Evolutionary conservation across 768 basidiomycete species (phyloP).

Genomic region (Serendipita sp.): DNA sequence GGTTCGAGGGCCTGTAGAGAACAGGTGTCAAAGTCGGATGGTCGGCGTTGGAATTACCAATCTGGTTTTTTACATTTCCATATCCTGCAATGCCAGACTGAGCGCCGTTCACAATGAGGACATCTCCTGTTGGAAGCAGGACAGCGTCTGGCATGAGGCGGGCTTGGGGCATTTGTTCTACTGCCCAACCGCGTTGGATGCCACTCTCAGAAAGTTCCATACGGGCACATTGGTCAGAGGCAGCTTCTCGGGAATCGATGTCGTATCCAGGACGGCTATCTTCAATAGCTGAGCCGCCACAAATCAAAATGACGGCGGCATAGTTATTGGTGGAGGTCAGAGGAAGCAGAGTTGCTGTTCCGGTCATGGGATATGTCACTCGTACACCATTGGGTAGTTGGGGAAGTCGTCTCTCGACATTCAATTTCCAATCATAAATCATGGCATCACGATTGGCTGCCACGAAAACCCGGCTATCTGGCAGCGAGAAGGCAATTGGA

Average conservation of each 20-base stretch:
- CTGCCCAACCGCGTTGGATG: conserved; percentile 52
- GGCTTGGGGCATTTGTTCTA: conserved; percentile 57
- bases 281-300: conserved; percentile 55
- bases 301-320: conserved; percentile 52
- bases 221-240: conserved; percentile 57
- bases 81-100: conserved; percentile 61
- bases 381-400: conserved; percentile 60
- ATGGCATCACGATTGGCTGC: conserved; percentile 66
- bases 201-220: conserved; percentile 48
- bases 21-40: conserved; percentile 51
- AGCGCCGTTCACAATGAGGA: conserved; percentile 65
- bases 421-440: conserved; percentile 58
- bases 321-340: conserved; percentile 46
- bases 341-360: conserved; percentile 56
- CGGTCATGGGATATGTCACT: conserved; percentile 72
- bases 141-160: conserved; percentile 72
- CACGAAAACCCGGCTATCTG: conserved; percentile 54
- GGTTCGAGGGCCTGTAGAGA: conserved; percentile 46
- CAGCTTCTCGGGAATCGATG: conserved; percentile 55
- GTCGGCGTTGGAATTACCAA: conserved; percentile 66
- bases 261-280: conserved; percentile 43
- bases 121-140: conserved; percentile 56
- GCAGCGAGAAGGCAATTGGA: conserved; percentile 56
- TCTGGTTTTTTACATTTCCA: conserved; percentile 50
- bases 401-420: conserved; percentile 47